Base-by-base conservation (phyloP, 441 rosid genomes). In the Iberis amara region DNA sequence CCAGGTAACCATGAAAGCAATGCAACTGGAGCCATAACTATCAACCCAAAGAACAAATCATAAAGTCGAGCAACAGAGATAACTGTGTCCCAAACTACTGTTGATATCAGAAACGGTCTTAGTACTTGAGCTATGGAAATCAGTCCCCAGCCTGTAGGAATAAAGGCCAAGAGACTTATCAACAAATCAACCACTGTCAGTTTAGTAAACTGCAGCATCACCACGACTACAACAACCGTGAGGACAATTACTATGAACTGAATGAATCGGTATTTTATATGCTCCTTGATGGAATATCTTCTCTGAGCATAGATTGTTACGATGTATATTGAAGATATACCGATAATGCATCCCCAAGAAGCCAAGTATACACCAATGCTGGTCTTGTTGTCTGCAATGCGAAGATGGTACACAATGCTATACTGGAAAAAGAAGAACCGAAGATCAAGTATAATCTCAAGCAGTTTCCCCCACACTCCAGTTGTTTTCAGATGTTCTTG, bases 71-170 rank as follows among this genome's bases (percentile, higher is more conserved):
- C 87, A 61, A 90, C 69, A 15, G 98, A 87, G 32, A 85, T 89
- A 5, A 87, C 88, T 6, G 84, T 72, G 37, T 82, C 85, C 97
- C 98, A 90, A 58, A 81, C 75, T 60, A 79, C 74, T 23, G 83
- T 76, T 37, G 83, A 62, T 69, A 82, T 70, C 65, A 90, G 76
- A 74, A 81, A 79, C 50, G 98, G 81, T 49, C 79, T 68, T 47
- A 87, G 79, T 30, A 90, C 98, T 62, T 71, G 92, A 28, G 96
- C 94, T 45, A 90, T 87, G 58, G 68, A 74, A 30, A 86, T 67
- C 49, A 90, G 42, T 42, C 94, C 97, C 96, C 97, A 90, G 21
- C 97, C 97, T 1, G 94, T 90, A 6, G 97, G 96, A 35, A 90
- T 65, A 62, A 90, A 90, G 12, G 97, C 97, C 80, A 90, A 38